These are phyloP conservation scores for Coix lacrymajobi DNA, from an alignment of 176 grass and related monocot genomes.

Conservation along the genomic window DNA sequence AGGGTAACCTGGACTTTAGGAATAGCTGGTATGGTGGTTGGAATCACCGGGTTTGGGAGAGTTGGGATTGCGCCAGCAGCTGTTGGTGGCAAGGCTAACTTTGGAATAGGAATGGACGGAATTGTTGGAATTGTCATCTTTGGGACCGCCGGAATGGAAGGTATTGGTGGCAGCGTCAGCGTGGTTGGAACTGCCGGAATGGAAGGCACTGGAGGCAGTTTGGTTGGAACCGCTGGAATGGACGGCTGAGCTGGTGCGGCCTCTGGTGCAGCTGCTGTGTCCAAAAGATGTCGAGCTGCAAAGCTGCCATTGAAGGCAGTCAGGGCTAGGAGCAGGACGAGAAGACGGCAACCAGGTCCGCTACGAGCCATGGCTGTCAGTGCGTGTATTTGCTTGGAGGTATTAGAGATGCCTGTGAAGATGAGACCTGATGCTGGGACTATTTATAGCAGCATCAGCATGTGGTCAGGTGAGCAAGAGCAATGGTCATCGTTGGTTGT, in stretches of 20 bases:
- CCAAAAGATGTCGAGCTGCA: constrained; percentile 56
- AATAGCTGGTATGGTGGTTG: constrained; percentile 39
- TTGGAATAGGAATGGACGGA: constrained; percentile 48
- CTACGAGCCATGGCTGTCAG: constrained; percentile 39
- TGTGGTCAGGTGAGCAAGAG: not conserved
- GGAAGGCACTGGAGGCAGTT: constrained; percentile 38
- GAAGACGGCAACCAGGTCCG: constrained; percentile 24
- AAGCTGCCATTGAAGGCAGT: constrained; percentile 40
- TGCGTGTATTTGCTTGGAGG: not conserved
- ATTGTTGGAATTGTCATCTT: constrained; percentile 36
- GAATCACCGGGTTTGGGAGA: constrained; percentile 28
- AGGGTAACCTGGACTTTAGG: constrained; percentile 31
- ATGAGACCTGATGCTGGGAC: not conserved
- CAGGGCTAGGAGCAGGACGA: constrained; percentile 47
- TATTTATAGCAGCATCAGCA: constrained; percentile 35
- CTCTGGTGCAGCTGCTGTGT: constrained; percentile 50
- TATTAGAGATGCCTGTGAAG: not conserved
- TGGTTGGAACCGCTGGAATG: constrained; percentile 40
- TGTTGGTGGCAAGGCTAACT: constrained; percentile 31
- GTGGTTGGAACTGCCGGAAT: constrained; percentile 51
- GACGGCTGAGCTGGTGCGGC: constrained; percentile 36
- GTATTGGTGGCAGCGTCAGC: constrained; percentile 43
- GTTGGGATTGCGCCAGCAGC: constrained; percentile 37
- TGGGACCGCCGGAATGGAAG: constrained; percentile 52
- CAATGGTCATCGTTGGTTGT: constrained; percentile 21